Conservation (phyloP, 2,329 filamentous ascomycete species). For the Neofusicoccum sp. region DNA sequence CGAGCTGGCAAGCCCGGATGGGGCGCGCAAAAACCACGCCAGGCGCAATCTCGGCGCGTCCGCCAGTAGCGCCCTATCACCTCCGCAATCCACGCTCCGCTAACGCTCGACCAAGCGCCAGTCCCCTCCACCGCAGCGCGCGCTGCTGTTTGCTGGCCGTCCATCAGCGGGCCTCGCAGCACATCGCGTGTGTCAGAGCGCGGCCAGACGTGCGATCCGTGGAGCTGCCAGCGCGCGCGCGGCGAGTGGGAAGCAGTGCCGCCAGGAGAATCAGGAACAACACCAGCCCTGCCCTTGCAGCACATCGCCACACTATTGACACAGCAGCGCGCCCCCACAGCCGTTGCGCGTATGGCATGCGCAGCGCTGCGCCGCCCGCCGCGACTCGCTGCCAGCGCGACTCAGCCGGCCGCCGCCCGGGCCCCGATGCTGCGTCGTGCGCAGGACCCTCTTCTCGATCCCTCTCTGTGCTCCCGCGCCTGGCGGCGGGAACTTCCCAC, state of each 20-base stretch:
- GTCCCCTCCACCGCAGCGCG: background rate
- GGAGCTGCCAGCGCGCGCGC: background rate
- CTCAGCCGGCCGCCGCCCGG: background rate
- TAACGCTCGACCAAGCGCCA: background rate
- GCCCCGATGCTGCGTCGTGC: background rate
- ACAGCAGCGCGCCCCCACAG: background rate
- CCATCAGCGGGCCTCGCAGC: conserved; percentile 6
- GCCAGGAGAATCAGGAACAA: conserved; percentile 14
- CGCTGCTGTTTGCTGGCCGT: conserved; percentile 10
- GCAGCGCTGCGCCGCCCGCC: background rate
- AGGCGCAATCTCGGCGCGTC: background rate
- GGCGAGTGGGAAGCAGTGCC: conserved; percentile 12
- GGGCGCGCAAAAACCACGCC: background rate
- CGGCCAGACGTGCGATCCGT: conserved; percentile 12
- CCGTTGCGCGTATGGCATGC: conserved; percentile 3
- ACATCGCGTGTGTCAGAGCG: conserved; percentile 2
- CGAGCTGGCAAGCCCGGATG: background rate
- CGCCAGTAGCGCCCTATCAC: background rate
- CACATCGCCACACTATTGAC: conserved; percentile 9
- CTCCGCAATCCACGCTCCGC: conserved; percentile 11
- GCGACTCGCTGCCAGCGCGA: background rate
- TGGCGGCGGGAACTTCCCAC: conserved; percentile 1
- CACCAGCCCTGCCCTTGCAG: conserved; percentile 15
- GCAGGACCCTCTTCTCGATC: background rate
- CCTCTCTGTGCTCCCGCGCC: background rate